phyloP scores from a whole-genome alignment of 208 protist genomes.

The Trypanosoma avium region DNA sequence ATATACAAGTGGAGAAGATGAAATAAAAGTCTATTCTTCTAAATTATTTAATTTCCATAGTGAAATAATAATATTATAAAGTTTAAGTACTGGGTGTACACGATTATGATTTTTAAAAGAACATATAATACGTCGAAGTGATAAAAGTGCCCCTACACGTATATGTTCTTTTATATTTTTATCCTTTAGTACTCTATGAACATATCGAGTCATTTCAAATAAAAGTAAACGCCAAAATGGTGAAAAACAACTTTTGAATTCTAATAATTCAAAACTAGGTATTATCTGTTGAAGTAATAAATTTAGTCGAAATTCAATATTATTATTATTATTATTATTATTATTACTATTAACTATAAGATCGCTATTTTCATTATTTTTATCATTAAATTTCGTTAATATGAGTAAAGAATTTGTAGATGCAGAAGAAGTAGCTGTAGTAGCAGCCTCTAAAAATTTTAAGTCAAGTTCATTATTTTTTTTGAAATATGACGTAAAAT shows the following conservation, averaged over 20 bases:
- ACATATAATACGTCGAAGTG: constrained; percentile 63
- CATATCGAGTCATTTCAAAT: constrained; percentile 18
- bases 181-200: constrained; percentile 11
- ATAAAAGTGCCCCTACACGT: constrained; percentile 47
- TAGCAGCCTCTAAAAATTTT: constrained; percentile 15
- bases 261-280: neutral
- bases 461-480: neutral
- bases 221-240: constrained; percentile 28
- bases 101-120: constrained; percentile 49
- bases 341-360: too few species aligned
- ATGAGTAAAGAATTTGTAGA: constrained; percentile 5
- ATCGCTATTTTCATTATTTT: neutral
- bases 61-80: constrained; percentile 31
- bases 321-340: neutral
- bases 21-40: neutral
- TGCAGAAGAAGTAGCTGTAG: constrained; percentile 8
- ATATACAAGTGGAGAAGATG: constrained; percentile 31
- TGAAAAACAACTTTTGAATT: constrained; percentile 2
- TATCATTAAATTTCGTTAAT: neutral
- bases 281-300: neutral
- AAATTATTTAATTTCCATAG: neutral
- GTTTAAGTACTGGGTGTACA: constrained; percentile 51
- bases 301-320: neutral
- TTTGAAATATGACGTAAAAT: neutral
- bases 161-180: neutral